phyloP scores from a whole-genome alignment of 2,329 filamentous ascomycete genomes.

The Colletotrichum sp. region DNA sequence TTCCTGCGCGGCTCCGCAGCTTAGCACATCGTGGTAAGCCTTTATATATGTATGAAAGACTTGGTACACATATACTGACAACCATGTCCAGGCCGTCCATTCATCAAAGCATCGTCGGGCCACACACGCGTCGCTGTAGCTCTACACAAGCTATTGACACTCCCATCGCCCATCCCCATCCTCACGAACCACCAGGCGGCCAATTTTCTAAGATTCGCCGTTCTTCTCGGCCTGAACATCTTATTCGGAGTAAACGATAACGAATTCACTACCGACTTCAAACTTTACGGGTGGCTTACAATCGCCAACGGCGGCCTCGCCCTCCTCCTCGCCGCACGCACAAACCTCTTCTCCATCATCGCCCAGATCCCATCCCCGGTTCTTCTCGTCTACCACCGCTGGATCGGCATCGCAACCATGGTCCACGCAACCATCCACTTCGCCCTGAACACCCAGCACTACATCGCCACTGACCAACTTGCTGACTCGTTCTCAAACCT shows the following conservation, averaged over 20 bases:
- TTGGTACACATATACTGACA: not conserved
- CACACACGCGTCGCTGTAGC: not conserved
- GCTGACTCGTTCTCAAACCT: not conserved
- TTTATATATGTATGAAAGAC: accelerated
- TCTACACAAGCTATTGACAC: not conserved
- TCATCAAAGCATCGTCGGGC: not conserved
- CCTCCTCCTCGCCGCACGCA: not conserved
- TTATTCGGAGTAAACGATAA: not conserved
- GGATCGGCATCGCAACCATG: not conserved
- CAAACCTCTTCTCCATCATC: not conserved
- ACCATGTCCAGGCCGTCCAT: not conserved
- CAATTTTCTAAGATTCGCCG: not conserved
- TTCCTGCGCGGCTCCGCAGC: not conserved
- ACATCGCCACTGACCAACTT: not conserved
- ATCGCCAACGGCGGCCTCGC: not conserved
- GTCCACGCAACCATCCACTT: not conserved
- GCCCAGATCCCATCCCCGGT: not conserved
- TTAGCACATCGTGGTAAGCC: not conserved
- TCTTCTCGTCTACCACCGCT: not conserved
- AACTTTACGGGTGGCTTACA: not conserved
- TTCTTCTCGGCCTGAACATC: not conserved
- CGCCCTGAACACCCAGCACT: not conserved
- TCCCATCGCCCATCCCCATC: not conserved
- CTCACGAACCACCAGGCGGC: not conserved
- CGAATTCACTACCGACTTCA: not conserved